phyloP scores from a whole-genome alignment of 306 rosid species.

The Dalbergia cochinchinensis region DNA sequence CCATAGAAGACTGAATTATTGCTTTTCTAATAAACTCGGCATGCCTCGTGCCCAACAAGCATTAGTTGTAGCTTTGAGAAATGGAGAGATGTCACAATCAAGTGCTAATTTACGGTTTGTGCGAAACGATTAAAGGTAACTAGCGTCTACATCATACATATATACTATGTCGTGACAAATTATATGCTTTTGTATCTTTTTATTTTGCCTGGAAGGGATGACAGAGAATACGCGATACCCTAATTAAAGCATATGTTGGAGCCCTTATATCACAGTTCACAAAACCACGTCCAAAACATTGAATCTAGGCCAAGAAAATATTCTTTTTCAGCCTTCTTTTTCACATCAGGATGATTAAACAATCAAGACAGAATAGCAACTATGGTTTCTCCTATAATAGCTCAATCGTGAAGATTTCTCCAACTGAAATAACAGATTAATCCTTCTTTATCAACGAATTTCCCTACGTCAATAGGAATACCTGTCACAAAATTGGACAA shows the following conservation, averaged over 20 bases:
- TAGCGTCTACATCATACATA: constrained; percentile 4
- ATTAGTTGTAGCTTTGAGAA: constrained; percentile 11
- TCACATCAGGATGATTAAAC: neutral
- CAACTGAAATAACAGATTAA: constrained; percentile 35
- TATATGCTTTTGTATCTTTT: neutral
- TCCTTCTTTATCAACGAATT: constrained; percentile 7
- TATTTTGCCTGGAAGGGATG: neutral
- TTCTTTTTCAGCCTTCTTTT: neutral
- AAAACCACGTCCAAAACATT: neutral
- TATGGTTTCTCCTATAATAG: neutral
- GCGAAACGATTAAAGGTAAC: constrained; percentile 33
- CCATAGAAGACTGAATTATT: neutral
- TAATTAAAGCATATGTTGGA: constrained; percentile 1
- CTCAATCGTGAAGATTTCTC: neutral
- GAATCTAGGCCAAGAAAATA: neutral
- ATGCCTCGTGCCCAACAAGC: constrained; percentile 24
- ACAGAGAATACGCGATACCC: neutral
- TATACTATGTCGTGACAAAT: constrained; percentile 4
- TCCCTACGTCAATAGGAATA: neutral
- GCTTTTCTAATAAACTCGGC: neutral
- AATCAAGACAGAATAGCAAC: neutral
- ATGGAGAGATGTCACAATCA: constrained; percentile 26
- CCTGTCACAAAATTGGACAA: constrained; percentile 21
- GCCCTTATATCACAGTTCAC: neutral
- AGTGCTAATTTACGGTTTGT: constrained; percentile 27